Base-by-base conservation (phyloP, 2,329 filamentous ascomycete genomes). In the Epicoccum sorghinum region DNA sequence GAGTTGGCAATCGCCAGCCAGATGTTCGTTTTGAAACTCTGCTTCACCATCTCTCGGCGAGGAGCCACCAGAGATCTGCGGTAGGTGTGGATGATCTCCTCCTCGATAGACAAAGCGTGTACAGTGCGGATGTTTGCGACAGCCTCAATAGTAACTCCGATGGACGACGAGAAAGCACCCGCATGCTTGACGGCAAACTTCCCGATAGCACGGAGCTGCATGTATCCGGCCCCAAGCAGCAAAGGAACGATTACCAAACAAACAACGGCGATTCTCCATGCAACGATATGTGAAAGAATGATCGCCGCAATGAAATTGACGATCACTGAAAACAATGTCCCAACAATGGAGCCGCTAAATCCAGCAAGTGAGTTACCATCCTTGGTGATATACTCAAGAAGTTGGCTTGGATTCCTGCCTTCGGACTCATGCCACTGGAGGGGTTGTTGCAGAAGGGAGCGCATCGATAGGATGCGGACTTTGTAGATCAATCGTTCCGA, bases 221-320 rank as follows among this genome's bases (percentile, higher is more conserved):
- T 85, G 58, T 89, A 82, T 0, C 89, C 89, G 0, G 87, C 82
- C 1, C 85, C 86, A 0, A 92, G 78, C 5, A 91, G 81, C 8
- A 91, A 74, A 0, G 89, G 89, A 0, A 91, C 84, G 7, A 85
- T 80, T 0, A 88, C 82, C 5, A 92, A 78, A 49, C 87, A 88
- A 3, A 92, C 89, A 12, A 92, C 74, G 0, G 88, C 88, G 57
- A 92, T 90, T 66, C 85, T 88, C 89, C 89, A 92, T 3, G 87
- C 87, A 41, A 92, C 79, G 39, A 90, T 84, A 58, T 89, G 87
- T 0, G 88, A 85, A 8, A 91, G 68, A 27, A 89, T 83, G 49
- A 91, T 86, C 1, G 86, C 87, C 0, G 83, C 84, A 13, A 90
- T 59, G 25, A 91, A 84, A 69, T 89, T 90, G 58, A 91, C 81